These are phyloP conservation scores for Hericium erinaceus DNA, from an alignment of 768 basidiomycete genomes.

Conservation along the genomic window DNA sequence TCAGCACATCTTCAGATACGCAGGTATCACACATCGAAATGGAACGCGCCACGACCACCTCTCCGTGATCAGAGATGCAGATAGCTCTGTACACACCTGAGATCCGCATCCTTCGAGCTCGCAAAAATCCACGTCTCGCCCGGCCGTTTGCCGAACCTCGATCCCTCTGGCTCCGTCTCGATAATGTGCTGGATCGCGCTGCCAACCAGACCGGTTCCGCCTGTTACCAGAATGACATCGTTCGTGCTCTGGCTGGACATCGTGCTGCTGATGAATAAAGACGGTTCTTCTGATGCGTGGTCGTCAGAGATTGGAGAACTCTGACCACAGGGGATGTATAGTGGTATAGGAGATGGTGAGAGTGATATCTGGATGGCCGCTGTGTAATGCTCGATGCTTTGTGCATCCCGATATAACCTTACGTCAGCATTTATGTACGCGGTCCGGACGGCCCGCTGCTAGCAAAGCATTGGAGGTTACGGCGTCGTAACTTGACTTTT, in stretches of 20 bases:
- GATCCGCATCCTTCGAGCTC: slow-evolving; percentile 70
- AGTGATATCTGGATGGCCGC: too few relatives aligned
- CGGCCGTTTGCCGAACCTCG: slow-evolving; percentile 63
- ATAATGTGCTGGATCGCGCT: slow-evolving; percentile 73
- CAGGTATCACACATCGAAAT: background rate
- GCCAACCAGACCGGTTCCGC: slow-evolving; percentile 80
- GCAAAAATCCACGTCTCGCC: slow-evolving; percentile 87
- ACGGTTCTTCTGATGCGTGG: too few relatives aligned
- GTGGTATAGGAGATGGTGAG: too few relatives aligned
- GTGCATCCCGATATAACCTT: too few relatives aligned
- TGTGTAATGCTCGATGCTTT: too few relatives aligned
- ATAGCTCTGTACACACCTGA: slow-evolving; percentile 43
- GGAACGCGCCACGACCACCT: background rate
- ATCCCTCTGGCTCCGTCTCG: slow-evolving; percentile 73
- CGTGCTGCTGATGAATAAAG: background rate
- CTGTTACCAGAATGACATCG: slow-evolving; percentile 66
- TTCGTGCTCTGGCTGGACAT: background rate
- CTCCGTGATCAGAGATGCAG: background rate
- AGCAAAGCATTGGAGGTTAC: too few relatives aligned
- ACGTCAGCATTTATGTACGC: too few relatives aligned
- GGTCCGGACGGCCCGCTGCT: too few relatives aligned
- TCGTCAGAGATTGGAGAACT: too few relatives aligned
- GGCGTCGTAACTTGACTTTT: too few relatives aligned
- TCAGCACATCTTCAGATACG: background rate
- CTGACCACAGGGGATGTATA: too few relatives aligned